A percentile compares a stretch with the other conserved stretches of the same genome.
Evolutionary conservation across 2,329 filamentous ascomycete genomes (phyloP).

Genomic region (Penicillium sp.): DNA sequence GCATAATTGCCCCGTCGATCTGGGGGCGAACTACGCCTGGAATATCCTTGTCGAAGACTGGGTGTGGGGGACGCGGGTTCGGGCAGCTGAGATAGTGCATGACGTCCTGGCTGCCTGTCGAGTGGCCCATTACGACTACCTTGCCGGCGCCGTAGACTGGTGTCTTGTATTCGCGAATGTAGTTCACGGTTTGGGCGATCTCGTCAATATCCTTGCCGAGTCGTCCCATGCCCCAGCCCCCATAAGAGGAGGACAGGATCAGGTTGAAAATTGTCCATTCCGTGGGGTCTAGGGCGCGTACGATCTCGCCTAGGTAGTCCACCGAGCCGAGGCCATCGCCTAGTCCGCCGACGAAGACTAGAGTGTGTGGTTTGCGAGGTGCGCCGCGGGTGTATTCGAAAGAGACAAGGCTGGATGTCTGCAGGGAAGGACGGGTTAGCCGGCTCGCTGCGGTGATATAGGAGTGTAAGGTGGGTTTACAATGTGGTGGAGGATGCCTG

Average conservation of each 20-base stretch:
- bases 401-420: constrained; percentile 41
- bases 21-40: constrained; percentile 47
- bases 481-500: constrained; percentile 28
- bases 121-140: constrained; percentile 69
- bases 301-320: constrained; percentile 55
- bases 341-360: constrained; percentile 63
- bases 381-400: constrained; percentile 42
- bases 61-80: constrained; percentile 40
- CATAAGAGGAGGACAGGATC: constrained; percentile 55
- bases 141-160: constrained; percentile 45
- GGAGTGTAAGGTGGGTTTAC: constrained; percentile 8
- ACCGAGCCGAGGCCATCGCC: constrained; percentile 60
- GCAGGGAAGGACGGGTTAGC: constrained; percentile 6
- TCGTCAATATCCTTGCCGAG: constrained; percentile 59
- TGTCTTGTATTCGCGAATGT: constrained; percentile 48
- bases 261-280: constrained; percentile 58
- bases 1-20: constrained; percentile 75
- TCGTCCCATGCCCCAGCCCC: constrained; percentile 58
- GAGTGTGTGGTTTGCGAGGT: constrained; percentile 46
- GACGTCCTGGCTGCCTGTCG: constrained; percentile 69
- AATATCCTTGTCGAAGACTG: constrained; percentile 29
- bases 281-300: constrained; percentile 48
- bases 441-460: background rate
- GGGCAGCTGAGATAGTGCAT: constrained; percentile 62
- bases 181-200: constrained; percentile 54